A percentile compares a stretch with the other conserved stretches of the same genome.
phyloP scores from a whole-genome alignment of 2,329 filamentous ascomycete genomes.

The Pseudogymnoascus sp. region DNA sequence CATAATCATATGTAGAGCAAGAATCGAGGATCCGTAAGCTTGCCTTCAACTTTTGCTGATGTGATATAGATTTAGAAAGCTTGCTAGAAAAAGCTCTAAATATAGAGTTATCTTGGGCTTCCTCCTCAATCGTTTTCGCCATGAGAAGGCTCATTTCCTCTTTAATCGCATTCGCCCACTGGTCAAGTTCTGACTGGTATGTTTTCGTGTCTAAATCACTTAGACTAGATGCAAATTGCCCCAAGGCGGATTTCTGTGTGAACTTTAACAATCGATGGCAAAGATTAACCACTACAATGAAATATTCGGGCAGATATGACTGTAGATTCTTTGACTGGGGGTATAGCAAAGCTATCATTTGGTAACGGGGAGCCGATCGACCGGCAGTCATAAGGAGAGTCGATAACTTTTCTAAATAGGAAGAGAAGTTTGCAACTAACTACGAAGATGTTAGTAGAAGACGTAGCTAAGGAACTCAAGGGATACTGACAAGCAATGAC shows the following conservation, averaged over 20 bases:
- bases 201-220: constrained; percentile 26
- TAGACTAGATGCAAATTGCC: constrained; percentile 26
- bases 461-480: constrained; percentile 10
- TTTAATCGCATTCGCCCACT: constrained; percentile 30
- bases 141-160: constrained; percentile 27
- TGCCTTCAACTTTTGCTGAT: constrained; percentile 14
- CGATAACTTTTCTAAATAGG: constrained; percentile 33
- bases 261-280: constrained; percentile 31
- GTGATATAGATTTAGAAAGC: constrained; percentile 15
- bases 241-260: constrained; percentile 27
- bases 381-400: constrained; percentile 34
- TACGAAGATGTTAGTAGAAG: constrained; percentile 17
- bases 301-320: constrained; percentile 33
- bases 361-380: constrained; percentile 32
- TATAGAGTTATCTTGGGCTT: constrained; percentile 19
- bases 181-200: constrained; percentile 28
- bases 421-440: constrained; percentile 26
- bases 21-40: constrained; percentile 28
- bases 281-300: constrained; percentile 31
- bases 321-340: constrained; percentile 31
- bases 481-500: constrained; percentile 31
- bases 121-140: constrained; percentile 19
- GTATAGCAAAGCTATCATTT: constrained; percentile 33
- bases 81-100: constrained; percentile 20
- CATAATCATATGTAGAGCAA: constrained; percentile 35